Conservation (phyloP, 768 basidiomycete genomes). For the Termitomyces sp. region DNA sequence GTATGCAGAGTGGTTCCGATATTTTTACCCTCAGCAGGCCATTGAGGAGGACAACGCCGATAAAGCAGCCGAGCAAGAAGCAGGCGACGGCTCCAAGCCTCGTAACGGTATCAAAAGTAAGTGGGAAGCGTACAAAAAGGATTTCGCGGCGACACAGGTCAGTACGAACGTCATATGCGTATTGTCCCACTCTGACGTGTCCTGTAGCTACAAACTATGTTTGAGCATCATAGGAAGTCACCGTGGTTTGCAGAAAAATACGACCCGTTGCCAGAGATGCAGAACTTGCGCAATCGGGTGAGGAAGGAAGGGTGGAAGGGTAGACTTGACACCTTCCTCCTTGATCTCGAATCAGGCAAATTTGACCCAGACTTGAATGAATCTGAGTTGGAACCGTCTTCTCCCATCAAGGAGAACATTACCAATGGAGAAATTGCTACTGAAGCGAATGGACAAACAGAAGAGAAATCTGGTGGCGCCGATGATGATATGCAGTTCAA, state of each 20-base stretch:
- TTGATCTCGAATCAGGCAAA: conserved; percentile 80
- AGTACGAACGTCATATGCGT: conserved; percentile 30
- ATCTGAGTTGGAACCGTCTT: conserved; percentile 47
- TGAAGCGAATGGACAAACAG: conserved; percentile 41
- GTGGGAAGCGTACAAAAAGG: conserved; percentile 95
- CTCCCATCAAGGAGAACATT: conserved; percentile 51
- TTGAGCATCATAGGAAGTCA: conserved; percentile 92
- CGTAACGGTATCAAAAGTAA: conserved; percentile 78
- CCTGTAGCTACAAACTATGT: conserved; percentile 90
- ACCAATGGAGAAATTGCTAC: conserved; percentile 37
- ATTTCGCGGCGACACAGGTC: conserved; percentile 85
- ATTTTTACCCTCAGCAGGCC: conserved; percentile 69
- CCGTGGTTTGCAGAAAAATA: conserved; percentile 98
- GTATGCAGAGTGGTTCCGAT: conserved; percentile 87
- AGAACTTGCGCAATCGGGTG: conserved; percentile 70
- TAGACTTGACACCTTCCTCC: conserved; percentile 65
- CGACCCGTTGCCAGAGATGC: conserved; percentile 71
- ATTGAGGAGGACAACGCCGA: conserved; percentile 80
- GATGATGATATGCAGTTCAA: conserved; percentile 79
- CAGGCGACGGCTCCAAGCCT: conserved; percentile 78
- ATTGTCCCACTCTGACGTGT: conserved; percentile 21
- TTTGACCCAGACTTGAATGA: conserved; percentile 78
- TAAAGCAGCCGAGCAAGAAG: conserved; percentile 81
- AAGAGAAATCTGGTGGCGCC: conserved; percentile 48
- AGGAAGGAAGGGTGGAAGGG: conserved; percentile 85